Conservation (phyloP, 257 asterid genomes). For the Henckelia pumila region DNA sequence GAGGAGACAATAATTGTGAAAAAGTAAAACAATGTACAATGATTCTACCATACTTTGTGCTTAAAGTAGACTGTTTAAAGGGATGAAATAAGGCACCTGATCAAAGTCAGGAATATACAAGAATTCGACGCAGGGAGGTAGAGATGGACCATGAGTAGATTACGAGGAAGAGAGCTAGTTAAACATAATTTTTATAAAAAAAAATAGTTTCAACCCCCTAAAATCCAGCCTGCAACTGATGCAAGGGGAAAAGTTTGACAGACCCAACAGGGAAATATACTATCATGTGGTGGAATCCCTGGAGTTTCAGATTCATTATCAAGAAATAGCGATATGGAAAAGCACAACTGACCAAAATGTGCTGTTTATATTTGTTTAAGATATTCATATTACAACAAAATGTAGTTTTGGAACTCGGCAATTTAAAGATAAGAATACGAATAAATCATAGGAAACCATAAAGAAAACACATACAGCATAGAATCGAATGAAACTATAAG, state of each 20-base stretch:
- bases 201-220: too few relatives aligned
- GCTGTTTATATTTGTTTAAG: background rate
- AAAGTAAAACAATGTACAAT: background rate
- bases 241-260: background rate
- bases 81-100: background rate
- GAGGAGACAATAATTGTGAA: slow-evolving; percentile 4
- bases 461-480: background rate
- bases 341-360: background rate
- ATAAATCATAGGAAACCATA: background rate
- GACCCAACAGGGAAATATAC: background rate
- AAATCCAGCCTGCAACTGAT: too few relatives aligned
- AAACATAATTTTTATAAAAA: too few relatives aligned
- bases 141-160: too few relatives aligned
- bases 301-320: background rate
- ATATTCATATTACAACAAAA: too few relatives aligned
- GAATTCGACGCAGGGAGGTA: background rate
- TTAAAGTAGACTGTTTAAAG: background rate
- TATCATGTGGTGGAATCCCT: background rate
- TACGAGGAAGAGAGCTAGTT: too few relatives aligned
- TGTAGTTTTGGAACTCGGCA: background rate
- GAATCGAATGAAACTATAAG: background rate
- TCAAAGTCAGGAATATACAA: background rate
- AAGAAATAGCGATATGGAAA: background rate
- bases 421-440: background rate
- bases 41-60: background rate